A percentile compares a stretch with the other conserved stretches of the same genome.
Conservation (phyloP, 495 filamentous ascomycete genomes). For the Cercophora sp. region DNA sequence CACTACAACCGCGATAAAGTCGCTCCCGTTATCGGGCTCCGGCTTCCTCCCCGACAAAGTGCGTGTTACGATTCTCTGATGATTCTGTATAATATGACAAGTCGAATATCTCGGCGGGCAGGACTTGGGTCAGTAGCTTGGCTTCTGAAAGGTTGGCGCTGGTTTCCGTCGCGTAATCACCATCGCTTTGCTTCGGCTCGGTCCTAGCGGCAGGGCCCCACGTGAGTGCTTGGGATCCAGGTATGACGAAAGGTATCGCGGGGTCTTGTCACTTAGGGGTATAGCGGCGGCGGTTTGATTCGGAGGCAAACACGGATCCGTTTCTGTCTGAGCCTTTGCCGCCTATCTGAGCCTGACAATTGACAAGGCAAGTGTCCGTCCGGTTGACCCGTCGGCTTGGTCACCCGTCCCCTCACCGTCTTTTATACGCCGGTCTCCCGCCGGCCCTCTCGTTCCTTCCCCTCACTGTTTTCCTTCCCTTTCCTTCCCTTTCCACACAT, state of each 20-base stretch:
- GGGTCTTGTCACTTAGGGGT: conserved; percentile 18
- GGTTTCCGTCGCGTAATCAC: conserved; percentile 4
- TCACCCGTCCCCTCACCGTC: neutral
- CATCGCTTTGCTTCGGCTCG: conserved; percentile 11
- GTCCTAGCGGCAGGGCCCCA: neutral
- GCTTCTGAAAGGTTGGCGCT: no score
- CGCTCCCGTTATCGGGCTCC: no score
- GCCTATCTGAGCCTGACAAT: no score
- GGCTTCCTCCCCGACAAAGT: no score
- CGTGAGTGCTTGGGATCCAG: conserved; percentile 1
- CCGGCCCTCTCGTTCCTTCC: neutral
- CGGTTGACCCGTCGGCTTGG: neutral
- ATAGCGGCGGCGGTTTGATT: conserved; percentile 11
- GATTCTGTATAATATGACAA: no score
- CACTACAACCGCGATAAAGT: no score
- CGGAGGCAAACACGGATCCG: neutral
- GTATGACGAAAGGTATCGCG: neutral
- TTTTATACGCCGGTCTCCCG: neutral
- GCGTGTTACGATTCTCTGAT: no score
- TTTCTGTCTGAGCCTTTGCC: no score
- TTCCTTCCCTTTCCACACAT: neutral
- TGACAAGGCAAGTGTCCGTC: no score
- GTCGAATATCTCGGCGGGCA: no score
- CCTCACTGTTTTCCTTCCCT: neutral
- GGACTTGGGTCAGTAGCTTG: no score